Conservation (phyloP, 805 yeast species). For the Cyberlindnera misumaiensis region DNA sequence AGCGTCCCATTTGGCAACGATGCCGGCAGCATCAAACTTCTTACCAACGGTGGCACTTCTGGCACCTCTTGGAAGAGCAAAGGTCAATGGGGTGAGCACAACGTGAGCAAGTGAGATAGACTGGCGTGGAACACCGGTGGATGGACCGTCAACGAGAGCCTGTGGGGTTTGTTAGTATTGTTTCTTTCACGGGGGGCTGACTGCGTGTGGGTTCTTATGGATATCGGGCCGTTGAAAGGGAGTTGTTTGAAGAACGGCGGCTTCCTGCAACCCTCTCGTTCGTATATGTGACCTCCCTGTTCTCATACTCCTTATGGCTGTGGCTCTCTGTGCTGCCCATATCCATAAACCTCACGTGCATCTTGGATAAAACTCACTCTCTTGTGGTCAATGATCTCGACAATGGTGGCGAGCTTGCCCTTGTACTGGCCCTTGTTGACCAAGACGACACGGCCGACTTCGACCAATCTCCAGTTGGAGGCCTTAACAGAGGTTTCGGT, state of each 20-base stretch:
- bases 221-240: too few relatives aligned
- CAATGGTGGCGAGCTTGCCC: constrained; percentile 91
- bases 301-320: neutral
- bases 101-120: constrained; percentile 80
- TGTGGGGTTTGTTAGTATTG: constrained; percentile 29
- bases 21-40: constrained; percentile 89
- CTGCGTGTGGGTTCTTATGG: too few relatives aligned
- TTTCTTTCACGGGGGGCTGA: neutral
- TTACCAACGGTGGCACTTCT: constrained; percentile 78
- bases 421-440: constrained; percentile 66
- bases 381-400: constrained; percentile 98
- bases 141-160: constrained; percentile 96
- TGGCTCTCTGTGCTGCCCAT: too few relatives aligned
- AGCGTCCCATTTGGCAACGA: constrained; percentile 85
- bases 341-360: neutral
- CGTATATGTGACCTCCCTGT: neutral
- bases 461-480: constrained; percentile 98
- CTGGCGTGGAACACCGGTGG: constrained; percentile 84
- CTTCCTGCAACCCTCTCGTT: neutral
- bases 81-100: constrained; percentile 87
- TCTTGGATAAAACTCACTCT: constrained; percentile 57
- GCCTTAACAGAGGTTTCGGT: constrained; percentile 79
- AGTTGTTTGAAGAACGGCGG: too few relatives aligned
- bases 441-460: constrained; percentile 98
- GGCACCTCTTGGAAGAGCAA: constrained; percentile 92